Conservation (phyloP, 139 green algal genomes). For the Closterium sp. region DNA sequence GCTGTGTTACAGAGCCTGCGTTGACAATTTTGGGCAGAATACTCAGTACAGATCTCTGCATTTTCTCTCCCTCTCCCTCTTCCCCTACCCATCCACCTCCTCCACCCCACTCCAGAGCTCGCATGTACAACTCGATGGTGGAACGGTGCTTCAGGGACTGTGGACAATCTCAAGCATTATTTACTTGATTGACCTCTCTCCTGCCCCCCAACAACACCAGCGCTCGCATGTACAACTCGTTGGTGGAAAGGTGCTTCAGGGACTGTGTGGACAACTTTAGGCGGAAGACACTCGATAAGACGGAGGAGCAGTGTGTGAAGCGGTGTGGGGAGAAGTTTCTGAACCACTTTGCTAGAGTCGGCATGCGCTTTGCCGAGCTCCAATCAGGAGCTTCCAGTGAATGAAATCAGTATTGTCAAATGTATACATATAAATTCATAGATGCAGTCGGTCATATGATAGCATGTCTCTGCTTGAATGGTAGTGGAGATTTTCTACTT, state of each 20-base stretch:
- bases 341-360: slow-evolving; percentile 80
- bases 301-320: slow-evolving; percentile 91
- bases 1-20: background rate
- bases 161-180: slow-evolving; percentile 86
- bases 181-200: too few species aligned
- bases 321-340: slow-evolving; percentile 97
- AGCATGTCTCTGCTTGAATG: too few species aligned
- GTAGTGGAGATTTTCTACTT: too few species aligned
- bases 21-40: background rate
- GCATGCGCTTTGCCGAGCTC: slow-evolving; percentile 78
- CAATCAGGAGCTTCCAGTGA: slow-evolving; percentile 40
- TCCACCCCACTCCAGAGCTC: slow-evolving; percentile 25
- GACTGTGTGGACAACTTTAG: too few species aligned
- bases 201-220: too few species aligned
- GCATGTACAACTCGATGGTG: slow-evolving; percentile 97
- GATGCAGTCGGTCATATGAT: too few species aligned
- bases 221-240: too few species aligned
- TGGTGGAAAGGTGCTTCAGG: too few species aligned
- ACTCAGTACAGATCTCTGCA: too few species aligned
- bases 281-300: slow-evolving; percentile 66
- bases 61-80: too few species aligned
- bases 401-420: background rate
- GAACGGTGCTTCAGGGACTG: slow-evolving; percentile 93
- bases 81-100: background rate
- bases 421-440: too few species aligned